Evolutionary conservation across 116 monocot genomes (phyloP), one percentile per base, ranked within the genome.

Genomic region (Trichopus zeylanicus): DNA sequence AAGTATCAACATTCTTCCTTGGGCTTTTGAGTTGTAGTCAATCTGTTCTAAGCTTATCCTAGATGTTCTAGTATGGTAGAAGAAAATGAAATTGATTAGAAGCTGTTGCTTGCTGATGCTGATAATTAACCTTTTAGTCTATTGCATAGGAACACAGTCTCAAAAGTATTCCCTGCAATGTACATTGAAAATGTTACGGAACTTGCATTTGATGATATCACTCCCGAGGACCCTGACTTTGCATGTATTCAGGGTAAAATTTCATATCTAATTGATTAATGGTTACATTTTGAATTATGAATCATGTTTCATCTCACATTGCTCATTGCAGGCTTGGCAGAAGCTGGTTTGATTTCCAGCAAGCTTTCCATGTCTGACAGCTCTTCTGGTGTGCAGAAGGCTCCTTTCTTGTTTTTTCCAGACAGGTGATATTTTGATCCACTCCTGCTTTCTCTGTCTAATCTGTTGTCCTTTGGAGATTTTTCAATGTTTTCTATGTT

Each of bases 131-230:
- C 29, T 63, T 28, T n/a, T n/a, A n/a, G 20, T 67, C 61, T 46
- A 15, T 37, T 61, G 23, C 31, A 15, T 53, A 98, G 97, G 77
- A 98, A 70, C 61, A 59, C 97, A 59, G 53, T 53, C 63, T 91
- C 82, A 12, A 98, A 98, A 82, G 82, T 98, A 13, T 91, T 87
- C 67, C 97, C 97, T 63, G 97, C 97, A 48, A 98, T 98, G 97
- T 98, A 82, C 68, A 80, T 91, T 31, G 91, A 98, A 66, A 87
- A 91, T 71, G 66, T 91, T 34, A 88, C 91, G 26, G 97, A 85
- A 71, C 97, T 91, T 72, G 97, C 97, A 38, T 98, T 98, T 65
- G 88, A 98, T 76, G 97, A 98, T 76, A 30, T 98, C 31, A 88
- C 82, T 55, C 85, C 87, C 67, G 82, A 84, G 56, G 91, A 98